phyloP scores from a whole-genome alignment of 2,329 filamentous ascomycete genomes.

The Sporothrix inflata region DNA sequence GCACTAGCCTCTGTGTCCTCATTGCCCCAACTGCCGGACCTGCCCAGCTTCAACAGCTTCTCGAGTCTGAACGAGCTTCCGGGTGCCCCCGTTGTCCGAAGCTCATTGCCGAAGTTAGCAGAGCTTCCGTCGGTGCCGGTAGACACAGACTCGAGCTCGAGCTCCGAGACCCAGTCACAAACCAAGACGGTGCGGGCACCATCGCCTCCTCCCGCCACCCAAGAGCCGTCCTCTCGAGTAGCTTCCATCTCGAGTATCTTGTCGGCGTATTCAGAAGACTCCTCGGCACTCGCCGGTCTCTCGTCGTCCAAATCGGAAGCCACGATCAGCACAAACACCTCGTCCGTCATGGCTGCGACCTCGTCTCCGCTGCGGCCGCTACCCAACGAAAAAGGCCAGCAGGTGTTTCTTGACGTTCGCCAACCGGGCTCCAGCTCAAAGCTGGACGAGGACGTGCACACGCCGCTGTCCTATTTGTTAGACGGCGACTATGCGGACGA shows the following conservation, averaged over 20 bases:
- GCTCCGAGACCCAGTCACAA: slow-evolving; percentile 31
- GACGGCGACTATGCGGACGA: slow-evolving; percentile 28
- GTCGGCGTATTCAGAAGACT: slow-evolving; percentile 54
- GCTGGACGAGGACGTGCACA: slow-evolving; percentile 21
- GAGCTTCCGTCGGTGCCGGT: neutral
- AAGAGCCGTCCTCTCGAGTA: slow-evolving; percentile 33
- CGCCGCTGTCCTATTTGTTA: slow-evolving; percentile 32
- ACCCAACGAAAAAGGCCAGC: slow-evolving; percentile 3
- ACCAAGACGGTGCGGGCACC: slow-evolving; percentile 33
- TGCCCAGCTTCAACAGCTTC: slow-evolving; percentile 21
- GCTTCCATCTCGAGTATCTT: slow-evolving; percentile 58
- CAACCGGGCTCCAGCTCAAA: neutral
- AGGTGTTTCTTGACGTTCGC: neutral
- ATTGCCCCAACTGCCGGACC: slow-evolving; percentile 25
- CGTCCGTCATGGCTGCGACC: slow-evolving; percentile 40
- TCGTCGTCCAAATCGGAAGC: slow-evolving; percentile 44
- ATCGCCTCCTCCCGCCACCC: slow-evolving; percentile 27
- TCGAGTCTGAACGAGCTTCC: neutral
- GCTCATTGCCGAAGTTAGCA: slow-evolving; percentile 1
- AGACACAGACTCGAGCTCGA: neutral
- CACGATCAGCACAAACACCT: slow-evolving; percentile 44
- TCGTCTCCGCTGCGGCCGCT: slow-evolving; percentile 32
- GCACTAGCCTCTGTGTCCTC: neutral
- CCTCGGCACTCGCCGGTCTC: slow-evolving; percentile 15
- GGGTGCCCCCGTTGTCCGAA: neutral